Percentiles rank a stretch among this genome's conserved stretches.
Evolutionary conservation across 768 basidiomycete species (phyloP).

Genomic region (Boletellus sp.): DNA sequence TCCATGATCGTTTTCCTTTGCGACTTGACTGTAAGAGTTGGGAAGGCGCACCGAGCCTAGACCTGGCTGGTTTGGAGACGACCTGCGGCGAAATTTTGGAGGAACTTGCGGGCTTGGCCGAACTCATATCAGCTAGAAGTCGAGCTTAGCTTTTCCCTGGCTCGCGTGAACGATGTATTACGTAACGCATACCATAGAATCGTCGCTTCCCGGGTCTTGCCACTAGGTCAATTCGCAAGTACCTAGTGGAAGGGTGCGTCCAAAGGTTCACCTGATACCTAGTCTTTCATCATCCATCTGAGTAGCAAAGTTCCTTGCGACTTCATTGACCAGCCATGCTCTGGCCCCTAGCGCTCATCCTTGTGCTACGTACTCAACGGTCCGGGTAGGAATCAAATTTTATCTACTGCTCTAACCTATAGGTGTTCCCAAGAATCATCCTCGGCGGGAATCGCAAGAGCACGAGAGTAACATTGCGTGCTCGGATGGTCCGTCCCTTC

Average conservation of each 20-base stretch:
- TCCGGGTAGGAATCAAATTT: too few species aligned
- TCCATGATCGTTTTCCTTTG: conserved; percentile 91
- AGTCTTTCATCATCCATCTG: too few species aligned
- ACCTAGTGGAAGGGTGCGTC: too few species aligned
- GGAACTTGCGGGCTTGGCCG: background rate
- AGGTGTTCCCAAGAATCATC: conserved; percentile 17
- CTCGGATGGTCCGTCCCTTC: conserved; percentile 2
- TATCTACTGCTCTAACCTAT: conserved; percentile 2
- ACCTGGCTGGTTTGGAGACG: conserved; percentile 7
- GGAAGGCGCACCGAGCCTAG: conserved; percentile 25
- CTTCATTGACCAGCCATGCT: too few species aligned
- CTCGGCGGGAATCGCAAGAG: background rate
- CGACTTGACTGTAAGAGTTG: conserved; percentile 60
- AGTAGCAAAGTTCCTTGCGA: too few species aligned
- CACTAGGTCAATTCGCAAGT: too few species aligned
- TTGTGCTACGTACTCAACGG: too few species aligned
- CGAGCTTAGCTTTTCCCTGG: background rate
- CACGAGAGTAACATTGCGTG: background rate
- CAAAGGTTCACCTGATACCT: too few species aligned
- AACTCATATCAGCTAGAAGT: conserved; percentile 7
- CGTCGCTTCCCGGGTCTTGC: too few species aligned
- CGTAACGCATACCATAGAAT: background rate
- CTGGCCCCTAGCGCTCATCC: too few species aligned
- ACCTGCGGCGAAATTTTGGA: conserved; percentile 3
- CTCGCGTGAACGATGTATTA: background rate